A percentile compares a stretch with the other conserved stretches of the same genome.
Evolutionary conservation across 2,329 filamentous ascomycete species (phyloP).

Genomic region (Monascus ruber): DNA sequence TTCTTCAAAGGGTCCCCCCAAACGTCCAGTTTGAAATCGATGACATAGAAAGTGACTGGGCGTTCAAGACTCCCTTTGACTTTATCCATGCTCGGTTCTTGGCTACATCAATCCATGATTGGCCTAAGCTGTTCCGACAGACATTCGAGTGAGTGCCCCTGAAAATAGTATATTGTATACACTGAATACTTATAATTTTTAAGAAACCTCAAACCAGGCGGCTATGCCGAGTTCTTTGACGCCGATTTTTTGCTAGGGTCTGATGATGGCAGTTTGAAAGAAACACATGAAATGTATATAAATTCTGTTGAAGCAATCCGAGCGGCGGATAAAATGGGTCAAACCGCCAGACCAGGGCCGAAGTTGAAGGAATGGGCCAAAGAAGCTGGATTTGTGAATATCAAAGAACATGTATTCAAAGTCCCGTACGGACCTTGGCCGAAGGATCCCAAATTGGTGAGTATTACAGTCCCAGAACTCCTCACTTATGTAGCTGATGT

Average conservation of each 20-base stretch:
- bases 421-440: constrained; percentile 11
- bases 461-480: no score
- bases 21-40: constrained; percentile 13
- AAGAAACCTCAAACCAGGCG: constrained; percentile 5
- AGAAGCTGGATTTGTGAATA: constrained; percentile 11
- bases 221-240: constrained; percentile 7
- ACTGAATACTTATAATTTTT: not conserved
- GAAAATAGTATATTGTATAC: not conserved
- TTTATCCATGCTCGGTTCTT: constrained; percentile 9
- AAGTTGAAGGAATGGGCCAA: constrained; percentile 2
- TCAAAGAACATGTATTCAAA: constrained; percentile 1
- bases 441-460: constrained; percentile 3
- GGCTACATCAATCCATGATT: constrained; percentile 7
- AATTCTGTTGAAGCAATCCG: constrained; percentile 7
- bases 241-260: constrained; percentile 7
- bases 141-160: constrained; percentile 2
- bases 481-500: no score
- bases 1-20: constrained; percentile 14
- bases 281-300: constrained; percentile 3
- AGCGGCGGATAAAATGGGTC: constrained; percentile 4
- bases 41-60: no score
- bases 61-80: constrained; percentile 5
- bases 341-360: constrained; percentile 4
- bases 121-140: constrained; percentile 6
- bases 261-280: constrained; percentile 6